Evolutionary conservation across 1,284 basidiomycete genomes (phyloP).

Genomic region (Stygiomarasmius scandens): DNA sequence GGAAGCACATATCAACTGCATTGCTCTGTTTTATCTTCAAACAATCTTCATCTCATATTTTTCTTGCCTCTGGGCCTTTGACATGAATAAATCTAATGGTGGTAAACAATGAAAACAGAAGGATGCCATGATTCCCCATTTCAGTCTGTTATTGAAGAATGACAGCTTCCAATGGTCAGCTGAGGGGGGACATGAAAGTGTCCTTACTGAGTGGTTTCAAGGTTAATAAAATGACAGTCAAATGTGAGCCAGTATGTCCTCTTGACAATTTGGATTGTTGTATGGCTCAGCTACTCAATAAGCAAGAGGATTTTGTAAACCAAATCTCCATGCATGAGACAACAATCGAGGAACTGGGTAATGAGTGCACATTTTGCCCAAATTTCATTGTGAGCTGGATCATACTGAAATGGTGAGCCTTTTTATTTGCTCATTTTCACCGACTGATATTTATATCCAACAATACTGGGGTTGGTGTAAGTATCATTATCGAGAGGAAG

Average conservation of each 20-base stretch:
- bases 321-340: slow-evolving; percentile 32
- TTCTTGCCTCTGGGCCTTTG: slow-evolving; percentile 28
- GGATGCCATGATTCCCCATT: slow-evolving; percentile 29
- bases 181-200: too few relatives aligned
- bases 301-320: slow-evolving; percentile 37
- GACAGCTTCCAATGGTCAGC: too few relatives aligned
- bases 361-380: slow-evolving; percentile 31
- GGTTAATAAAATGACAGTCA: slow-evolving; percentile 12
- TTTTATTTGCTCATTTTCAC: too few relatives aligned
- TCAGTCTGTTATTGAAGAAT: slow-evolving; percentile 18
- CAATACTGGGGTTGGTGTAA: slow-evolving; percentile 36
- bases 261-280: slow-evolving; percentile 32
- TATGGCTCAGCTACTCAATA: slow-evolving; percentile 31
- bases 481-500: slow-evolving; percentile 27
- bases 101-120: slow-evolving; percentile 28
- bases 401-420: slow-evolving; percentile 30
- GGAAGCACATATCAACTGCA: slow-evolving; percentile 23
- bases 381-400: slow-evolving; percentile 33
- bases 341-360: slow-evolving; percentile 4
- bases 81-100: slow-evolving; percentile 34
- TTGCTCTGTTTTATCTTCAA: slow-evolving; percentile 34
- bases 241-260: slow-evolving; percentile 29
- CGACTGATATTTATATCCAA: background rate
- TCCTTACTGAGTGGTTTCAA: too few relatives aligned
- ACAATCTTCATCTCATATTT: slow-evolving; percentile 34